Evolutionary conservation across 208 protist genomes (phyloP).

Genomic region (Trypanosoma theileri): DNA sequence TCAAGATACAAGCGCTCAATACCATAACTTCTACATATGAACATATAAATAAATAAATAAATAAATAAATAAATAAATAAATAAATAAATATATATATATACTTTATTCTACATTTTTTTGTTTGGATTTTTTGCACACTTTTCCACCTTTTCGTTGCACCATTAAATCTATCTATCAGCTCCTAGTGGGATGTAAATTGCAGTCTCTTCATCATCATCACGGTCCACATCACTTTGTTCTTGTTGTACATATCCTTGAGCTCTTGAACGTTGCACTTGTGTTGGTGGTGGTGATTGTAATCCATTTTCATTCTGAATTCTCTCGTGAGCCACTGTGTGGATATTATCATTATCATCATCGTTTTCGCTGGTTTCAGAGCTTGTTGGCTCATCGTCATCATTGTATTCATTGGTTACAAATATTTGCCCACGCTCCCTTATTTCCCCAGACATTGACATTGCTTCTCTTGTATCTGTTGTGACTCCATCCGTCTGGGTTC

Average conservation of each 20-base stretch:
- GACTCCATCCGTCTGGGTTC: no score
- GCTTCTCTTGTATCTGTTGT: no score
- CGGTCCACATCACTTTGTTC: neutral
- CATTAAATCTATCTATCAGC: neutral
- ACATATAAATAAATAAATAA: neutral
- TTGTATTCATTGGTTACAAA: no score
- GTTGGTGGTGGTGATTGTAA: no score
- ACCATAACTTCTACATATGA: neutral
- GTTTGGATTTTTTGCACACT: neutral
- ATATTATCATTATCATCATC: neutral
- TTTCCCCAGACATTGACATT: no score
- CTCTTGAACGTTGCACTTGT: no score
- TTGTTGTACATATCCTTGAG: no score
- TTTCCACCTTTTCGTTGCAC: neutral
- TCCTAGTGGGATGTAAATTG: conserved; percentile 28
- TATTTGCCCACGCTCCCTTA: no score
- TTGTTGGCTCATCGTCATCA: no score
- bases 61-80: conserved; percentile 3
- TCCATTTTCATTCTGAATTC: no score
- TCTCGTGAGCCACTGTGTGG: no score
- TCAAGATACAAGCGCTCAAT: no score
- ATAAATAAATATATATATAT: neutral
- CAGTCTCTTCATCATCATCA: conserved; percentile 9
- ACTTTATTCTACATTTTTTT: conserved; percentile 1
- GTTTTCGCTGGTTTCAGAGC: neutral